Conservation (phyloP, 495 filamentous ascomycete genomes). For the Paragyromitra xinjiangensis region DNA sequence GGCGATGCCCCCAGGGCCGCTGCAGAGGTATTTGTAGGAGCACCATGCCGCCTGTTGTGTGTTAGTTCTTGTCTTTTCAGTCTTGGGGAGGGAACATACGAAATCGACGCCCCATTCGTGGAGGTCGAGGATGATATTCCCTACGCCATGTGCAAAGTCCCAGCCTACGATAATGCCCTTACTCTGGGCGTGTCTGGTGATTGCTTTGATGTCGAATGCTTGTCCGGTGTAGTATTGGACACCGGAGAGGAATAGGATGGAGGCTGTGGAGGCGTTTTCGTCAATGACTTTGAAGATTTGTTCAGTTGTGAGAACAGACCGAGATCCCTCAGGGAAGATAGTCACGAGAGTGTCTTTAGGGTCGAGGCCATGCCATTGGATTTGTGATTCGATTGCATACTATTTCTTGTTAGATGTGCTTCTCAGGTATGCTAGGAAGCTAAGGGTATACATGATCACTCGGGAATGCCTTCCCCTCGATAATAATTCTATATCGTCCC, state of each 20-base stretch:
- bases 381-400: slow-evolving; percentile 90
- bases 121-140: slow-evolving; percentile 83
- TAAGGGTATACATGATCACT: slow-evolving; percentile 76
- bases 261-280: slow-evolving; percentile 76
- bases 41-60: slow-evolving; percentile 76
- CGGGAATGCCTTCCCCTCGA: slow-evolving; percentile 94
- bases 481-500: slow-evolving; percentile 80
- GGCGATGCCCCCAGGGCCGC: slow-evolving; percentile 85
- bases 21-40: slow-evolving; percentile 95
- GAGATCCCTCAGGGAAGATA: slow-evolving; percentile 69
- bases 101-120: slow-evolving; percentile 97
- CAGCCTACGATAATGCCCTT: slow-evolving; percentile 84
- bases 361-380: slow-evolving; percentile 76
- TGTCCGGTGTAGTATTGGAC: slow-evolving; percentile 97
- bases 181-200: slow-evolving; percentile 80
- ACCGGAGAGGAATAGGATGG: slow-evolving; percentile 84
- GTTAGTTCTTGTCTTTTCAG: neutral
- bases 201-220: slow-evolving; percentile 82
- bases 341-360: slow-evolving; percentile 76
- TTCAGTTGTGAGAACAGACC: slow-evolving; percentile 70
- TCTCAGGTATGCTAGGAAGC: neutral
- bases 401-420: slow-evolving; percentile 58
- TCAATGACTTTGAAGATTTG: slow-evolving; percentile 80
- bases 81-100: slow-evolving; percentile 23
- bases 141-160: slow-evolving; percentile 95